Conservation (phyloP, 148 eudicot species). For the Limonium bicolor region DNA sequence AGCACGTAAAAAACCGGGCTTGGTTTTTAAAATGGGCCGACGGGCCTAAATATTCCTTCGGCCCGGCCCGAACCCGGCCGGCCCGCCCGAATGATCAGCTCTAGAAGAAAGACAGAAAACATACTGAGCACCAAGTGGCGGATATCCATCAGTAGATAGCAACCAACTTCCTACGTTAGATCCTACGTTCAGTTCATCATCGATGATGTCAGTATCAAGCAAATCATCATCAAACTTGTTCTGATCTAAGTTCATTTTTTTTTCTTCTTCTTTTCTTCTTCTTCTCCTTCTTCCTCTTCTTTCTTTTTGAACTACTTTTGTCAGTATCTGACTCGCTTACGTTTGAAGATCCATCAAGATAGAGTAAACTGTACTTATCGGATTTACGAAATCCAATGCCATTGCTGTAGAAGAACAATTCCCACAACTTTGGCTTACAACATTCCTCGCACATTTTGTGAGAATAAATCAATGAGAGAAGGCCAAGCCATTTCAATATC, state of each 20-base stretch:
- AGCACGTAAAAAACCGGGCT: background rate
- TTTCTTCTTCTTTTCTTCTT: too few species aligned
- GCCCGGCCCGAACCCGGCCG: background rate
- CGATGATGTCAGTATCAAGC: constrained; percentile 35
- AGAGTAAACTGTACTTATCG: constrained; percentile 32
- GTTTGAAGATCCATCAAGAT: constrained; percentile 23
- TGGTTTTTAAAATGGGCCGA: background rate
- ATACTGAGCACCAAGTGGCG: constrained; percentile 74
- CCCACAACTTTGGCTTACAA: constrained; percentile 37
- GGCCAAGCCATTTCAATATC: constrained; percentile 46
- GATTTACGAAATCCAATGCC: constrained; percentile 50
- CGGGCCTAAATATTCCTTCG: background rate
- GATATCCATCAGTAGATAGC: constrained; percentile 73
- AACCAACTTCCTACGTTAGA: constrained; percentile 39
- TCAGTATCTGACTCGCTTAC: constrained; percentile 37
- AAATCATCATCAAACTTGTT: constrained; percentile 32
- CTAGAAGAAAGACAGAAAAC: constrained; percentile 1
- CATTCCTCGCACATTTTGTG: constrained; percentile 52
- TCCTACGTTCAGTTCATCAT: constrained; percentile 21
- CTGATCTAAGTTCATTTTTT: constrained; percentile 11
- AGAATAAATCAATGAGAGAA: constrained; percentile 66
- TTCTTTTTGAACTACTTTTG: constrained; percentile 37
- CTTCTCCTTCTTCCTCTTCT: constrained; percentile 59
- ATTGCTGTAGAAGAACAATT: constrained; percentile 44
- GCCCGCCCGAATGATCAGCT: background rate